Evolutionary conservation across 371 early-diverging fungal genomes (phyloP).

Genomic region (Apophysomyces ossiformis): DNA sequence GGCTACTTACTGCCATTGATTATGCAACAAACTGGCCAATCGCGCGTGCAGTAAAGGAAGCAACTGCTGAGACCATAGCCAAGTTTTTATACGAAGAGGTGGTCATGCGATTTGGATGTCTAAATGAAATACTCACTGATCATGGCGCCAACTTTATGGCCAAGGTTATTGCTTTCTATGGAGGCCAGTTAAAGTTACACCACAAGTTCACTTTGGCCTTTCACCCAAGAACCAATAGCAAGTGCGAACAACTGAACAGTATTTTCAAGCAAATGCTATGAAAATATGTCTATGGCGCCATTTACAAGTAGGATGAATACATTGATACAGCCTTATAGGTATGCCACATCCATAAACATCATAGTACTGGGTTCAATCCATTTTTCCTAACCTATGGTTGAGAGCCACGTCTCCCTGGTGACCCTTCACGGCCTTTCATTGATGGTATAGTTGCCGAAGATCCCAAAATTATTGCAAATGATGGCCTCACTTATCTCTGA

Average conservation of each 20-base stretch:
- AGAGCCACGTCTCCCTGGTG: conserved; percentile 14
- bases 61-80: conserved; percentile 34
- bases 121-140: not conserved
- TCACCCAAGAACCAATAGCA: conserved; percentile 24
- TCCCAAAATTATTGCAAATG: not conserved
- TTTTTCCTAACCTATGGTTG: conserved; percentile 12
- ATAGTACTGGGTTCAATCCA: conserved; percentile 10
- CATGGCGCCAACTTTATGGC: conserved; percentile 8
- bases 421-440: conserved; percentile 9
- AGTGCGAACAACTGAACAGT: conserved; percentile 22
- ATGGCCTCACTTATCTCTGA: not conserved
- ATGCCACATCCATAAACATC: conserved; percentile 8
- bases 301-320: conserved; percentile 19
- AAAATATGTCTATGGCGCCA: conserved; percentile 24
- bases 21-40: conserved; percentile 38
- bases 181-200: not conserved
- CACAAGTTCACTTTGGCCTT: conserved; percentile 19
- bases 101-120: conserved; percentile 11
- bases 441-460: too few species aligned
- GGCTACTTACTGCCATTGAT: too few species aligned
- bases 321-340: conserved; percentile 15
- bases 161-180: conserved; percentile 9
- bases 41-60: conserved; percentile 37
- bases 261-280: conserved; percentile 20
- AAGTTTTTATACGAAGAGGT: conserved; percentile 38